Conservation (phyloP, 306 rosid species). For the Acacia acuminata region DNA sequence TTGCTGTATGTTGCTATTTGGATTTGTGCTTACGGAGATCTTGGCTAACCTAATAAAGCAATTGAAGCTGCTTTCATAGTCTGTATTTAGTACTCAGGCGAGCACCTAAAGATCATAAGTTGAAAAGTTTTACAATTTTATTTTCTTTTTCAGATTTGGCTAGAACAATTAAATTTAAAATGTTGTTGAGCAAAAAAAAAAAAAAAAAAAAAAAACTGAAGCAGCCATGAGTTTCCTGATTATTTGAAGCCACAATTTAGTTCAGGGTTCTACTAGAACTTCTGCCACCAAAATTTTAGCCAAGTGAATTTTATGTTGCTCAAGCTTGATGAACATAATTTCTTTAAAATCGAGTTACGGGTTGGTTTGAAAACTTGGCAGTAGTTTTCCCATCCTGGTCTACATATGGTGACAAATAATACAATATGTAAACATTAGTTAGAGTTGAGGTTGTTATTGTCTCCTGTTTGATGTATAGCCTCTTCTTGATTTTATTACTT, state of each 20-base stretch:
- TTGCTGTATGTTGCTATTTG: constrained; percentile 26
- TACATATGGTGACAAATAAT: not conserved
- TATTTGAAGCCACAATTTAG: constrained; percentile 7
- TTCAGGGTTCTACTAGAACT: not conserved
- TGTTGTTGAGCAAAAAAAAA: not conserved
- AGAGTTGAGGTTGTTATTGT: not conserved
- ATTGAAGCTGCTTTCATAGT: constrained; percentile 25
- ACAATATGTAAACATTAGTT: not conserved
- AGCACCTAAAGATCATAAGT: constrained; percentile 37
- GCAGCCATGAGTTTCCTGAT: constrained; percentile 13
- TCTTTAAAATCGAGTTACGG: not conserved
- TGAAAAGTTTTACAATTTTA: constrained; percentile 13
- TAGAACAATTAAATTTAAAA: not conserved
- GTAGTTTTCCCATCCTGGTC: not conserved
- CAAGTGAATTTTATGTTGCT: not conserved
- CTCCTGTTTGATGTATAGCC: not conserved
- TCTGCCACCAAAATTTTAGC: not conserved
- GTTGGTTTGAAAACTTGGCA: not conserved
- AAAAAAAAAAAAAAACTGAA: not conserved
- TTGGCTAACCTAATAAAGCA: constrained; percentile 25
- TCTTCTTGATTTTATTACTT: not conserved
- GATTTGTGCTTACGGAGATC: constrained; percentile 34
- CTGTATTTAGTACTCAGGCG: constrained; percentile 17
- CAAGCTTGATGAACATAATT: not conserved
- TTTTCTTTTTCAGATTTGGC: not conserved